Base-by-base conservation (phyloP, 1,284 basidiomycete genomes). In the Heimioporus punctisporus region DNA sequence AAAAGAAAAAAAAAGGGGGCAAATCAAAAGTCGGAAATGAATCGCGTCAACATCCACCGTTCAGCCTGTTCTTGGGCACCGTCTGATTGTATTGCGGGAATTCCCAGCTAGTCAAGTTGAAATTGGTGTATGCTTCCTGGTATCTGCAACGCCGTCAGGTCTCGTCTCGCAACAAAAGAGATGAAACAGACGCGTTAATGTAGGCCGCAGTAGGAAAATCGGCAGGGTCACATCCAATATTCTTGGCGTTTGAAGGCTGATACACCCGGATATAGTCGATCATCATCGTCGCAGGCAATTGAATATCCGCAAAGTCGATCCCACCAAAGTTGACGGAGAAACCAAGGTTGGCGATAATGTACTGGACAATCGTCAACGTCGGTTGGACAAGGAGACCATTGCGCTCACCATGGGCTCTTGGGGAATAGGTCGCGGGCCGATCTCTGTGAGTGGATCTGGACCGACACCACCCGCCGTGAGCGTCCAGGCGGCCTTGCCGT, bases 361-460 rank as follows among this genome's bases (percentile, higher is more conserved):
- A 76, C 76, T 77, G 44, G 3, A 28, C 39, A 19, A 42, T 9
- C 46, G 42, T 61, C 50, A 63, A 42, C 26, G 25, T 39, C 21
- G 12, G 28, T 6, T 37, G 15, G 28, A 2, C 4, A 11, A 30
- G n/a, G 19, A 45, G 34, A 37, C 34, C n/a, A 14, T 6, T 6
- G 34, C 15, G 15, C 17, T 27, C 55, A 76, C 76, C 72, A 79
- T 83, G 0, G 83, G 83, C 55, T 85, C 83, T 60, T 81, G 76
- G 2, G 81, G 65, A 37, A 85, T 74, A 23, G 79, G 68, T 43
- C 83, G 68, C 46, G 80, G 72, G 1, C 77, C 71, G 23, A 87
- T 78, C 49, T 81, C 72, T 24, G 55, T 74, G 59, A 48, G 72
- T 58, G 49, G 51, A 61, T 84, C 76, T 6, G 75, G 56, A 5